A percentile compares a stretch with the other conserved stretches of the same genome.
These are phyloP conservation scores for Diaporthe ampelina DNA, from an alignment of 2,329 filamentous ascomycete species.

Conservation along the genomic window DNA sequence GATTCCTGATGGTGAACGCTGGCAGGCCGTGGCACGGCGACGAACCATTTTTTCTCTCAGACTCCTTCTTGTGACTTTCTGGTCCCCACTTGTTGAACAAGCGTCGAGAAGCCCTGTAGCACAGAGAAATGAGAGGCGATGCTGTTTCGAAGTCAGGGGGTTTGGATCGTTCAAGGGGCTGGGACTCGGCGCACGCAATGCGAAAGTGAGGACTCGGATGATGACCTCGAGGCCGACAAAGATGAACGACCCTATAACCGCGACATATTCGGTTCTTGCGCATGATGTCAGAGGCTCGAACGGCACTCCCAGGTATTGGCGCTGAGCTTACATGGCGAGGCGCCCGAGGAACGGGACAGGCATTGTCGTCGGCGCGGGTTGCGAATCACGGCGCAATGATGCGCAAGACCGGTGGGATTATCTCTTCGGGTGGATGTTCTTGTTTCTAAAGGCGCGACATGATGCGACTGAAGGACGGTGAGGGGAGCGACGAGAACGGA, in stretches of 20 bases:
- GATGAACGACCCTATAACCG: conserved; percentile 85
- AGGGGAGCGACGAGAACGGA: conserved; percentile 4
- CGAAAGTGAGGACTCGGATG: conserved; percentile 88
- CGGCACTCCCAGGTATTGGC: neutral
- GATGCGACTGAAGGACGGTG: conserved; percentile 1
- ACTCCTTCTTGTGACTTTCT: conserved; percentile 75
- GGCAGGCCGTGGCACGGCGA: conserved; percentile 64
- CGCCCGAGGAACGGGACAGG: conserved; percentile 67
- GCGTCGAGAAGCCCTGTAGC: conserved; percentile 84
- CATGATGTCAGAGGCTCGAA: conserved; percentile 14
- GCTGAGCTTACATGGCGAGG: conserved; percentile 62
- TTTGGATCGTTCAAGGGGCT: conserved; percentile 27
- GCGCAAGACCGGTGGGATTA: neutral
- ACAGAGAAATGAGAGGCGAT: conserved; percentile 83
- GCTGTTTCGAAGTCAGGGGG: conserved; percentile 62
- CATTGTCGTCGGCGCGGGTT: conserved; percentile 54
- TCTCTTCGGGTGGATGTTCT: neutral
- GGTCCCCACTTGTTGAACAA: conserved; percentile 86
- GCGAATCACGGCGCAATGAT: conserved; percentile 2
- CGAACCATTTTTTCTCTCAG: conserved; percentile 75
- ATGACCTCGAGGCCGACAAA: conserved; percentile 86
- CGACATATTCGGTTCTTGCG: conserved; percentile 84
- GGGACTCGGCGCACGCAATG: conserved; percentile 75
- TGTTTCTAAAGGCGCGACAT: conserved; percentile 32
- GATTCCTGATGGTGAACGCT: neutral